Percentiles rank a stretch among this genome's conserved stretches.
Evolutionary conservation across 23 red algal species (phyloP).

Genomic region (Gracilaria gracilis): DNA sequence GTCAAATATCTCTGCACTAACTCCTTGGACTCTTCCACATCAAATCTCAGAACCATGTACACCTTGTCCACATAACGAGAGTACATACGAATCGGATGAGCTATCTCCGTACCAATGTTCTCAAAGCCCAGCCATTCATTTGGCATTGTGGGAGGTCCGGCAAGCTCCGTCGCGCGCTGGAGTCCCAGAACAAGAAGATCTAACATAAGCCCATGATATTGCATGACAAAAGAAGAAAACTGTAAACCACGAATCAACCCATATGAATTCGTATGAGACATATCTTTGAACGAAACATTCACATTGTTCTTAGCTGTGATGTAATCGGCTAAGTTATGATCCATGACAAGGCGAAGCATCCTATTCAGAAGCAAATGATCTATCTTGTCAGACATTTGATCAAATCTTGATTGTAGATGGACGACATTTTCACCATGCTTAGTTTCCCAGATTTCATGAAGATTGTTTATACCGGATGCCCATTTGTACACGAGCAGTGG

Average conservation of each 20-base stretch:
- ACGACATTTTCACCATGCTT: conserved; percentile 75
- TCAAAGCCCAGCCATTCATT: conserved; percentile 80
- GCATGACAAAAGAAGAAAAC: conserved; percentile 94
- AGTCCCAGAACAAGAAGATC: conserved; percentile 87
- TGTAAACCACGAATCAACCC: conserved; percentile 89
- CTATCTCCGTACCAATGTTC: conserved; percentile 62
- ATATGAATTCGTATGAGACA: conserved; percentile 95
- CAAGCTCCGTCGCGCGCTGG: conserved; percentile 76
- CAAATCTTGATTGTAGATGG: conserved; percentile 79
- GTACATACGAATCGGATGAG: conserved; percentile 89
- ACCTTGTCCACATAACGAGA: conserved; percentile 89
- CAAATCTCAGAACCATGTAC: conserved; percentile 93
- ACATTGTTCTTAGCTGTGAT: conserved; percentile 97
- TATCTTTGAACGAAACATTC: conserved; percentile 95
- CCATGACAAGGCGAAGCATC: conserved; percentile 94
- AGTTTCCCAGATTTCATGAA: conserved; percentile 87
- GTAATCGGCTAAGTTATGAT: conserved; percentile 96
- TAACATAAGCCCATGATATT: conserved; percentile 87
- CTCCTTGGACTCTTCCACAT: conserved; percentile 74
- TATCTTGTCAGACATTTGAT: conserved; percentile 83
- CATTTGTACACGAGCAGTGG: conserved; percentile 97
- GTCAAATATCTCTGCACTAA: conserved; percentile 80
- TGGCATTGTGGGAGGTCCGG: conserved; percentile 74
- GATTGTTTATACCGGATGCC: conserved; percentile 88
- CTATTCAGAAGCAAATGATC: conserved; percentile 92